phyloP scores from a whole-genome alignment of 345 rosid genomes.

The Anacardium occidentale region DNA sequence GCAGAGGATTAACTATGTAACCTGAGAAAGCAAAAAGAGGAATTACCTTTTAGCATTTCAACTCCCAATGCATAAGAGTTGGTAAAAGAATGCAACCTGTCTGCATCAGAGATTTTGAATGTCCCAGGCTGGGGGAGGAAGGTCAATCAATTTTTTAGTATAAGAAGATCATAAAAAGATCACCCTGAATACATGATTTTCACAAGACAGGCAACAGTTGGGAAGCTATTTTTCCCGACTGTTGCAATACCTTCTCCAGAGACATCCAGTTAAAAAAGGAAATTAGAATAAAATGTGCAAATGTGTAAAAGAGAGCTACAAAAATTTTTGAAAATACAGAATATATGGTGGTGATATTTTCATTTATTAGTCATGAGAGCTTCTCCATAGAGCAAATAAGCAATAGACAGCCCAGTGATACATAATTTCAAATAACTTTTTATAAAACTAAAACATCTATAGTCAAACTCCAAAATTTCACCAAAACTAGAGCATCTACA shows the following conservation, averaged over 20 bases:
- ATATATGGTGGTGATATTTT: background rate
- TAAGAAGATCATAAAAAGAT: slow-evolving; percentile 2
- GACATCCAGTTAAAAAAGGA: background rate
- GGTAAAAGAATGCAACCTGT: slow-evolving; percentile 57
- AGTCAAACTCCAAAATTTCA: background rate
- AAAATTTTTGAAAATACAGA: background rate
- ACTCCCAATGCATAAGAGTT: slow-evolving; percentile 73
- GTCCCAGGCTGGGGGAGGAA: slow-evolving; percentile 50
- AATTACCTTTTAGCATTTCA: slow-evolving; percentile 67
- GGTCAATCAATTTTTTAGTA: slow-evolving; percentile 21
- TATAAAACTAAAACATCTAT: background rate
- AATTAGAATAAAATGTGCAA: background rate
- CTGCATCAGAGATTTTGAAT: slow-evolving; percentile 46
- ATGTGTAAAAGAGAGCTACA: background rate
- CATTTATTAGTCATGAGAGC: background rate
- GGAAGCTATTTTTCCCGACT: background rate
- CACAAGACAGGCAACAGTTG: too few relatives aligned
- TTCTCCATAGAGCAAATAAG: background rate
- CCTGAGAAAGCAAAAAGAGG: slow-evolving; percentile 7
- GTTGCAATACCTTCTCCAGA: background rate
- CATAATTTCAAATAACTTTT: background rate
- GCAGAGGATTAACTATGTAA: background rate
- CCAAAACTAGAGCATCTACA: background rate
- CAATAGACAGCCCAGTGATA: background rate
- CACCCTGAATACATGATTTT: background rate